Evolutionary conservation across 176 grass and related monocot genomes (phyloP).

Genomic region (Triticum turgidum): DNA sequence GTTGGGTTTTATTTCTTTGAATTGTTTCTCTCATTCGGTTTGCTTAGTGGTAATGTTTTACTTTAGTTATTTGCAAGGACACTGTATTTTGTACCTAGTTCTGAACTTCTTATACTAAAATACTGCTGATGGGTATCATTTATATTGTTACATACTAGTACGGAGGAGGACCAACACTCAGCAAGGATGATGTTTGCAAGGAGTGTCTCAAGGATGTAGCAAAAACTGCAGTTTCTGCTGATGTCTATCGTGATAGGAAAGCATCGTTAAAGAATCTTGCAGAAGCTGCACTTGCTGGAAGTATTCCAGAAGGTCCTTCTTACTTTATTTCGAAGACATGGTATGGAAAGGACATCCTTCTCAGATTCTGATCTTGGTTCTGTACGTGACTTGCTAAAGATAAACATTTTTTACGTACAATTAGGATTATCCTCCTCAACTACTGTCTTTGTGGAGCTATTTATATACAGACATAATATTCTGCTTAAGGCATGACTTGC

Average conservation of each 20-base stretch:
- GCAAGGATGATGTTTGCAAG: slow-evolving; percentile 61
- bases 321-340: slow-evolving; percentile 89
- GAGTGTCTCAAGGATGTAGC: slow-evolving; percentile 82
- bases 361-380: slow-evolving; percentile 15
- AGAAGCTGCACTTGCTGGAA: slow-evolving; percentile 83
- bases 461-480: not conserved
- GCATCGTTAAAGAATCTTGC: slow-evolving; percentile 87
- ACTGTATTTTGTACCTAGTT: slow-evolving; percentile 14
- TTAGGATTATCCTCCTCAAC: not conserved
- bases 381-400: slow-evolving; percentile 6
- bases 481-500: not conserved
- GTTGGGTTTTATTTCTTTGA: slow-evolving; percentile 14
- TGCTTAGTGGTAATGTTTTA: not conserved
- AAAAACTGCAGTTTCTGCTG: slow-evolving; percentile 79
- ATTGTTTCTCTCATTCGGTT: not conserved
- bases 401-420: not conserved
- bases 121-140: slow-evolving; percentile 25
- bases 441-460: slow-evolving; percentile 19
- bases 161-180: slow-evolving; percentile 82
- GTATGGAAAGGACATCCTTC: slow-evolving; percentile 44
- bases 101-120: slow-evolving; percentile 23
- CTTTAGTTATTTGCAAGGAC: slow-evolving; percentile 17
- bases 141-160: slow-evolving; percentile 48
- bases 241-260: slow-evolving; percentile 86
- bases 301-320: slow-evolving; percentile 45